phyloP scores from a whole-genome alignment of 176 grass and related monocot genomes.

The Phoenix dactylifera region DNA sequence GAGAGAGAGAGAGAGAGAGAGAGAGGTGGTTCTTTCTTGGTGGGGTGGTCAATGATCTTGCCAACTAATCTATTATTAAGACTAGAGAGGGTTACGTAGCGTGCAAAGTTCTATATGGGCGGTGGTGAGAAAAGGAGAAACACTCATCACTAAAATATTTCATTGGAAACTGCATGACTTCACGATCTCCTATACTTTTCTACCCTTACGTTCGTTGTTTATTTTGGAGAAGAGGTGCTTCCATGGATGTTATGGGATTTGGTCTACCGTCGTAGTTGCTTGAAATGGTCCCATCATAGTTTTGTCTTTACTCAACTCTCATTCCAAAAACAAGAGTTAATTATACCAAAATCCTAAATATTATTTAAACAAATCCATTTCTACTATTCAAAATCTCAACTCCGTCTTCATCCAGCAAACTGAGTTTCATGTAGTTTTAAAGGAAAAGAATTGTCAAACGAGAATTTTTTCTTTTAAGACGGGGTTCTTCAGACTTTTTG shows the following conservation, averaged over 20 bases:
- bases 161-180: conserved; percentile 19
- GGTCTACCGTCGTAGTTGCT: conserved; percentile 47
- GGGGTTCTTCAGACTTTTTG: no score
- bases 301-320: conserved; percentile 40
- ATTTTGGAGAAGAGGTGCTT: background rate
- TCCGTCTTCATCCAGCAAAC: no score
- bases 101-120: conserved; percentile 40
- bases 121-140: conserved; percentile 15
- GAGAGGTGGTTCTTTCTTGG: background rate
- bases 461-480: no score
- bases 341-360: no score
- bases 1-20: conserved; percentile 2
- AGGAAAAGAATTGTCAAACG: no score
- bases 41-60: conserved; percentile 32
- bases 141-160: conserved; percentile 20
- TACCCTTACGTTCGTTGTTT: background rate
- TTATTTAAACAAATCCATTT: no score
- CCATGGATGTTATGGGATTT: conserved; percentile 31
- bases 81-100: conserved; percentile 43
- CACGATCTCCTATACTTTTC: conserved; percentile 3
- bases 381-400: no score
- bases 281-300: conserved; percentile 27
- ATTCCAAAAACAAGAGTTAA: background rate
- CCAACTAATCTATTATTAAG: conserved; percentile 27
- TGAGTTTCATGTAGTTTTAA: no score